Percentiles rank a stretch among this genome's conserved stretches.
Evolutionary conservation across 2,329 filamentous ascomycete species (phyloP).

Genomic region (Talaromyces sp.): DNA sequence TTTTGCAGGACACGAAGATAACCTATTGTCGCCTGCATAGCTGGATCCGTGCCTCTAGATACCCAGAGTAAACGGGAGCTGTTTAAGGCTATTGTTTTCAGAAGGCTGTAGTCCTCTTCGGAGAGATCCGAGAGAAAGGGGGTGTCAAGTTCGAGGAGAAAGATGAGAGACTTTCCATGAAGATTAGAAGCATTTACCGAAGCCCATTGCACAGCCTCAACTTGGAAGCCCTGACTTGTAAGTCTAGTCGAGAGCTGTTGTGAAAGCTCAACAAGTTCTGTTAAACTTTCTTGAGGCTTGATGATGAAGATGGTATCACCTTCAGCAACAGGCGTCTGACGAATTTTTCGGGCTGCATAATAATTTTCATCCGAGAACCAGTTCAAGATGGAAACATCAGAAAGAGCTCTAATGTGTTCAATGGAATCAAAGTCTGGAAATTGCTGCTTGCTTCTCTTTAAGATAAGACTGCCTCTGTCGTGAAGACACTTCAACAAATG

Average conservation of each 20-base stretch:
- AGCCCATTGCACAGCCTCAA: neutral
- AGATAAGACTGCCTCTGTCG: neutral
- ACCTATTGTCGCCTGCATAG: constrained; percentile 14
- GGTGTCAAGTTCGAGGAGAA: neutral
- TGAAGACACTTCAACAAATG: neutral
- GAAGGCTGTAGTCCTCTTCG: neutral
- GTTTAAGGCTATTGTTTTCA: constrained; percentile 1
- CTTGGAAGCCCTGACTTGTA: neutral
- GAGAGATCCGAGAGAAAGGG: neutral
- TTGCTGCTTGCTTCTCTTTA: neutral
- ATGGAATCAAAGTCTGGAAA: neutral
- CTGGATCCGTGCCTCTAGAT: constrained; percentile 13
- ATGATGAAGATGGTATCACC: neutral
- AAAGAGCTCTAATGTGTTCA: neutral
- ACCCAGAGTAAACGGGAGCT: constrained; percentile 14
- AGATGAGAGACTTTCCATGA: neutral
- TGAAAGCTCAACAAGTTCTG: neutral
- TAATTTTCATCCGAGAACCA: neutral
- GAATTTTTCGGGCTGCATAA: neutral
- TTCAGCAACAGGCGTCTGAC: neutral
- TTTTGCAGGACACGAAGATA: constrained; percentile 17
- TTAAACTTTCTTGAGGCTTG: neutral
- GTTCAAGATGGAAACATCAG: neutral
- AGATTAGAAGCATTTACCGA: neutral
- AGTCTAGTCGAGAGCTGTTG: neutral